phyloP scores from a whole-genome alignment of 805 yeast species.

The Nadsonia fulvescens region DNA sequence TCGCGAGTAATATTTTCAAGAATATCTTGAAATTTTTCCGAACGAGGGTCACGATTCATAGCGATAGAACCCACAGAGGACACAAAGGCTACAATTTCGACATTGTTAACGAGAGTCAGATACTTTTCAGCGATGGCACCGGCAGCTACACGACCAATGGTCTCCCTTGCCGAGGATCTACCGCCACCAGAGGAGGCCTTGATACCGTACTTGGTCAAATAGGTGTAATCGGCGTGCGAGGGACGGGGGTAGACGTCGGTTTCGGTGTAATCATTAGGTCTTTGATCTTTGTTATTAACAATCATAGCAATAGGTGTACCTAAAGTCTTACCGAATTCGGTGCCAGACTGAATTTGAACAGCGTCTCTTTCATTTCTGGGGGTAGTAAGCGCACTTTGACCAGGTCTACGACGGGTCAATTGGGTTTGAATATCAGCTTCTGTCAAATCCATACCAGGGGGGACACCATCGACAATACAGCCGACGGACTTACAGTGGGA shows the following conservation, averaged over 20 bases:
- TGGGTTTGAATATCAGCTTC: conserved; percentile 92
- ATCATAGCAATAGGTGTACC: conserved; percentile 95
- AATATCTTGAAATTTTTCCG: conserved; percentile 44
- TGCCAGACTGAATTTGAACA: conserved; percentile 87
- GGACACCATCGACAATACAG: conserved; percentile 95
- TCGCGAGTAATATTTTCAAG: conserved; percentile 73
- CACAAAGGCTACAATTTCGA: conserved; percentile 93
- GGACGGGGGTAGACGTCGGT: conserved; percentile 95
- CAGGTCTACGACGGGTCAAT: conserved; percentile 92
- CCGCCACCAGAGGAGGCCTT: conserved; percentile 97
- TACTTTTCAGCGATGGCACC: conserved; percentile 96
- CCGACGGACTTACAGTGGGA: conserved; percentile 96
- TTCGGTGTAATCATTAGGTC: conserved; percentile 91
- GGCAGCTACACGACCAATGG: conserved; percentile 97
- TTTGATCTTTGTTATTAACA: conserved; percentile 84
- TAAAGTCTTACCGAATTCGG: conserved; percentile 74
- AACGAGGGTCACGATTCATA: conserved; percentile 56
- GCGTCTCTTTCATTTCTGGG: conserved; percentile 91
- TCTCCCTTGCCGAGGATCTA: conserved; percentile 91
- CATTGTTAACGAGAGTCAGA: conserved; percentile 52
- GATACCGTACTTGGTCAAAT: conserved; percentile 73
- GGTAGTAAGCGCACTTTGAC: conserved; percentile 80
- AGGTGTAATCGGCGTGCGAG: conserved; percentile 93
- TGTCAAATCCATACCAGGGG: conserved; percentile 76
- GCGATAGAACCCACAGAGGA: conserved; percentile 73